Percentiles rank a stretch among this genome's conserved stretches.
Conservation (phyloP, 768 basidiomycete genomes). For the Termitomyces sp. region DNA sequence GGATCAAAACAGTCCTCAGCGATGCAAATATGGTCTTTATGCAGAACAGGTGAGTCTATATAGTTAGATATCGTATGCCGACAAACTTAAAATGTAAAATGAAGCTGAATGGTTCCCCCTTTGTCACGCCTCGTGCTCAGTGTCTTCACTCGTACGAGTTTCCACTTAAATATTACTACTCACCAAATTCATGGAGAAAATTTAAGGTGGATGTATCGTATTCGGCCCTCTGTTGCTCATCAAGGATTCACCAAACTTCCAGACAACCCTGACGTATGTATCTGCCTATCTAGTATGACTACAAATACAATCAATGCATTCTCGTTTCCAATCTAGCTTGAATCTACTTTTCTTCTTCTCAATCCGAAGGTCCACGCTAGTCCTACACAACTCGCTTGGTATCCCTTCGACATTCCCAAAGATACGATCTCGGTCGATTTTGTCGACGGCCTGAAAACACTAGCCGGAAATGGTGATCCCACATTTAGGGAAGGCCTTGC, state of each 20-base stretch:
- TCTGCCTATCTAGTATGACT: background rate
- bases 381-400: slow-evolving; percentile 67
- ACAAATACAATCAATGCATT: background rate
- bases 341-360: slow-evolving; percentile 55
- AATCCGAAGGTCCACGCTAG: slow-evolving; percentile 61
- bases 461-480: slow-evolving; percentile 62
- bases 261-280: slow-evolving; percentile 55
- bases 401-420: slow-evolving; percentile 54
- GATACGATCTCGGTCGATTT: slow-evolving; percentile 44
- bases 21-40: slow-evolving; percentile 60
- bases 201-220: slow-evolving; percentile 60
- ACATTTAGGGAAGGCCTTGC: slow-evolving; percentile 63
- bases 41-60: slow-evolving; percentile 42
- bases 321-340: slow-evolving; percentile 36
- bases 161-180: background rate
- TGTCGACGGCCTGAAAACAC: slow-evolving; percentile 57
- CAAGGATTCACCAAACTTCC: slow-evolving; percentile 54
- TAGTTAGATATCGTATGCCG: background rate
- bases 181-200: slow-evolving; percentile 1
- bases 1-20: slow-evolving; percentile 63
- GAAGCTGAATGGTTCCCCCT: slow-evolving; percentile 60
- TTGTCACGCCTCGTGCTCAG: slow-evolving; percentile 53
- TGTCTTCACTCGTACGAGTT: slow-evolving; percentile 46
- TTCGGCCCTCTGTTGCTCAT: slow-evolving; percentile 66
- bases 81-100: background rate